Conservation (phyloP, 2,329 filamentous ascomycete genomes). For the Aspergillus hiratsukae region DNA sequence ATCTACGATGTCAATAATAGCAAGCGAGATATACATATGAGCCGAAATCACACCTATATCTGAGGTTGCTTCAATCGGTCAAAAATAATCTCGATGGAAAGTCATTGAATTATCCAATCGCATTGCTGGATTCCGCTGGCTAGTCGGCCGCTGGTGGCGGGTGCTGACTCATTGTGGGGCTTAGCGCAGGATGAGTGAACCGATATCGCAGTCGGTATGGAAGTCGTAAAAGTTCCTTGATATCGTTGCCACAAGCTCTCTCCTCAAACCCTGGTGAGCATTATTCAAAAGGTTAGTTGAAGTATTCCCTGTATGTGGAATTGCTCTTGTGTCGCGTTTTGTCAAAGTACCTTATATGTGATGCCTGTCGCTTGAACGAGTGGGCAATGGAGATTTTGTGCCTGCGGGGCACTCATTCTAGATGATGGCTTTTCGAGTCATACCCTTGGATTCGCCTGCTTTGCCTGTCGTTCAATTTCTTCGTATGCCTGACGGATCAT, state of each 20-base stretch:
- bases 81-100: too few species aligned
- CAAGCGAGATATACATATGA: neutral
- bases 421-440: neutral
- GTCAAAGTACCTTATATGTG: too few species aligned
- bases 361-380: neutral
- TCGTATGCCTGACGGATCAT: neutral
- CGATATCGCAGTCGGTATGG: slow-evolving; percentile 28
- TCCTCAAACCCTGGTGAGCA: slow-evolving; percentile 12
- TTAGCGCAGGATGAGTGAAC: slow-evolving; percentile 11
- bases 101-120: neutral
- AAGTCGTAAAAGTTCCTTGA: slow-evolving; percentile 1
- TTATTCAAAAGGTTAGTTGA: slow-evolving; percentile 20
- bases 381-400: neutral
- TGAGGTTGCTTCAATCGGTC: too few species aligned
- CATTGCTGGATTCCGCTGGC: neutral
- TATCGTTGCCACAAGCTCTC: slow-evolving; percentile 16
- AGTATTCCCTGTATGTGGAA: neutral
- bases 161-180: slow-evolving; percentile 24
- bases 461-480: neutral
- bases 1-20: neutral
- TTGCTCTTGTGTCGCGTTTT: neutral
- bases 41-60: too few species aligned
- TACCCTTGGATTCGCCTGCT: neutral
- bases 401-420: neutral
- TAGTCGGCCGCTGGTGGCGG: neutral